phyloP scores from a whole-genome alignment of 148 eudicot genomes.

The Camellia sinensis region DNA sequence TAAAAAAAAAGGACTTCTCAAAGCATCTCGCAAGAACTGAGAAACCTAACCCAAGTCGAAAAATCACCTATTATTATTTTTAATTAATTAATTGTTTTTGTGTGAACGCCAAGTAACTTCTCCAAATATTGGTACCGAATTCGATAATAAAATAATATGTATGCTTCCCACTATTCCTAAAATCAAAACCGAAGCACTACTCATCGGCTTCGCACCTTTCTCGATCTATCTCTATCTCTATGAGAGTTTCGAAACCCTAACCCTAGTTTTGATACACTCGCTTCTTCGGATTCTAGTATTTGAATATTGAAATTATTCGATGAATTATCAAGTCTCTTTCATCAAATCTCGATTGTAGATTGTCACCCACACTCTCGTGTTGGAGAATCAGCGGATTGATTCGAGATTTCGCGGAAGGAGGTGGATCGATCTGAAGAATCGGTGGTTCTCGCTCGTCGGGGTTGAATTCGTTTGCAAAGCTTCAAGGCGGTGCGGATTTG shows the following conservation, averaged over 20 bases:
- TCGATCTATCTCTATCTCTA: not conserved
- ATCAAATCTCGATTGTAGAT: not conserved
- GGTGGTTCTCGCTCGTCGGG: conserved; percentile 3
- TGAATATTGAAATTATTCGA: not conserved
- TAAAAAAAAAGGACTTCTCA: too few species aligned
- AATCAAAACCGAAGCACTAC: too few species aligned
- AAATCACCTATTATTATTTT: too few species aligned
- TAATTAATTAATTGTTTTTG: too few species aligned
- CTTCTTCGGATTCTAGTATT: not conserved
- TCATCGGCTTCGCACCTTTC: not conserved
- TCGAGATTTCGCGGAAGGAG: not conserved
- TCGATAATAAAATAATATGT: too few species aligned
- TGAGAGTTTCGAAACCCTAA: not conserved
- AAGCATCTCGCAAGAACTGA: too few species aligned
- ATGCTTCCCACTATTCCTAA: too few species aligned
- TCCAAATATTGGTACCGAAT: too few species aligned
- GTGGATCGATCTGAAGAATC: not conserved
- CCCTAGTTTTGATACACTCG: not conserved
- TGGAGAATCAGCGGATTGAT: not conserved
- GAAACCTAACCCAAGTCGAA: too few species aligned
- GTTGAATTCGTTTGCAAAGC: not conserved
- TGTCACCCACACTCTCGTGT: not conserved
- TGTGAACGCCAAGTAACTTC: too few species aligned
- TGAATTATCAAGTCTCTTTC: not conserved
- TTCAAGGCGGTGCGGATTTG: conserved; percentile 6